Base-by-base conservation (phyloP, 768 basidiomycete species). In the Xerocomellus chrysenteron region DNA sequence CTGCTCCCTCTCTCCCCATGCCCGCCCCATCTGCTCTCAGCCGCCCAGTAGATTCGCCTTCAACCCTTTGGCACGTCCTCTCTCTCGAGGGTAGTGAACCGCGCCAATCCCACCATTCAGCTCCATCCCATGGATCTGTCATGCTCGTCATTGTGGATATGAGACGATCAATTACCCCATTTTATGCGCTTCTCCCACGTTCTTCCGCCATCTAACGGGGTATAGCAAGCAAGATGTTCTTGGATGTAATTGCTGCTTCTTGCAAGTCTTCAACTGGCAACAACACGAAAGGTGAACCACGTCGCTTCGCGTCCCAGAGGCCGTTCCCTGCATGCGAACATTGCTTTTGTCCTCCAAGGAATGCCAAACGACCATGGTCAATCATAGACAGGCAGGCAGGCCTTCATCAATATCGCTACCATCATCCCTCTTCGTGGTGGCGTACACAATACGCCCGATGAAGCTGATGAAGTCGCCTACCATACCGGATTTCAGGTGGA, bases 401-500 rank as follows among this genome's bases (percentile, higher is more conserved):
- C 93, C 2, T 99, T 98, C 72, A 84, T 91, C 73, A 98, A 98
- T 68, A 84, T 96, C 54, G 86, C 90, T 28, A 28, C 26, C 24
- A 82, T 98, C 65, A 90, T 98, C 39, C 96, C 96, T 17, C 81
- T 98, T 56, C 69, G 78, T 0, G 92, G 88, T 10, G 90, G 83
- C 55, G 76, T 64, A 55, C 61, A 54, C 72, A 78, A 68, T 65
- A 61, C 33, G 39, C 73, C 60, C 60, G 78, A 83, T 40, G 87
- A 85, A 60, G 79, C 79, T 37, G 83, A 85, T 52, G 88, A 95
- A 44, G 80, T 91, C 40, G 85, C 84, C 11, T 96, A 89, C 68
- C 88, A 91, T 65, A 87, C 98, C 49, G 97, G 97, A 1, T 98
- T 98, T 78, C 94, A 99, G 73, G 90, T 97, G 53, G 93, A 98